Evolutionary conservation across 148 eudicot genomes (phyloP).

Genomic region (Beta vulgaris): DNA sequence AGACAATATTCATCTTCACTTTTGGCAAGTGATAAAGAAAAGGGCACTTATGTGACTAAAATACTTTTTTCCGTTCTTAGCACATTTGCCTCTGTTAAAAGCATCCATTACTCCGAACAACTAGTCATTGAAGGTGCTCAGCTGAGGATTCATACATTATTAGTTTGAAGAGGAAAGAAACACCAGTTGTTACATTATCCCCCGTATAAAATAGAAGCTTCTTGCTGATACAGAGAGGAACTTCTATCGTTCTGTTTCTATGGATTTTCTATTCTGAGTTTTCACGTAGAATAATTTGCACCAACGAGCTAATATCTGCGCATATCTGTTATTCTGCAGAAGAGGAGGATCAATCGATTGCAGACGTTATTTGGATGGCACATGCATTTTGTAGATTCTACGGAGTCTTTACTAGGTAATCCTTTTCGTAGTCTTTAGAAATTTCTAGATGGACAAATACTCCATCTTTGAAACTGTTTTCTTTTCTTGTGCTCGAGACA

Average conservation of each 20-base stretch:
- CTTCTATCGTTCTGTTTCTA: background rate
- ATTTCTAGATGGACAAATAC: background rate
- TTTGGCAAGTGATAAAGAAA: background rate
- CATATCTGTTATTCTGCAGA: conserved; percentile 40
- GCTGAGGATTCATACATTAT: background rate
- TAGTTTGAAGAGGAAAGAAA: background rate
- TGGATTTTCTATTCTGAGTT: background rate
- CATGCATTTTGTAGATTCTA: conserved; percentile 71
- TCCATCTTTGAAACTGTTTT: background rate
- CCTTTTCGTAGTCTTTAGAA: conserved; percentile 1
- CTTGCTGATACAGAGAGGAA: background rate
- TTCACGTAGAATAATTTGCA: background rate
- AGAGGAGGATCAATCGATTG: conserved; percentile 70
- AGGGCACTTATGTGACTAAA: background rate
- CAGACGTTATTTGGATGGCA: conserved; percentile 74
- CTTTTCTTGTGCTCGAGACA: background rate
- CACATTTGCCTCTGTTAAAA: background rate
- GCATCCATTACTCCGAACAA: background rate
- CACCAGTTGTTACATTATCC: background rate
- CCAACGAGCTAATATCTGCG: background rate
- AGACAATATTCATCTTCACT: background rate
- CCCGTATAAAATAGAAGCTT: too few species aligned
- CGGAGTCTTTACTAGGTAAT: conserved; percentile 61
- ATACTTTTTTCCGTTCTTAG: background rate
- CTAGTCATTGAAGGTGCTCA: background rate